Percentiles rank a stretch among this genome's conserved stretches.
phyloP scores from a whole-genome alignment of 2,329 filamentous ascomycete genomes.

The Leptodontidium sp. region DNA sequence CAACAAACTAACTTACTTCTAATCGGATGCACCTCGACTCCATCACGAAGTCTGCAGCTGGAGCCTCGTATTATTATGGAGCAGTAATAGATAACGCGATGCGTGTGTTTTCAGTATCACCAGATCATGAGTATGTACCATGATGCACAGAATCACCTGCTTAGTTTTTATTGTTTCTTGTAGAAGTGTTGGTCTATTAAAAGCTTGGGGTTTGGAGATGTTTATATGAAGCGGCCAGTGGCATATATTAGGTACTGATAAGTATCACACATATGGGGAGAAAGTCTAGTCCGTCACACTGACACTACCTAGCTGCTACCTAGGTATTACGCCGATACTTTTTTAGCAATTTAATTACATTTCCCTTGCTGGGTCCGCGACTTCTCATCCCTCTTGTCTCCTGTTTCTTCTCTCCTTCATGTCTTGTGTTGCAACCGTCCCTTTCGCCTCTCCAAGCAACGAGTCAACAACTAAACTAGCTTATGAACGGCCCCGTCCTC shows the following conservation, averaged over 20 bases:
- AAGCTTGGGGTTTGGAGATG: not conserved
- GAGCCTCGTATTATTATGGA: not conserved
- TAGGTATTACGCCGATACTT: too few species aligned
- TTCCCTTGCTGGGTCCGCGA: not conserved
- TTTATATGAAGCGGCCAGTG: constrained; percentile 12
- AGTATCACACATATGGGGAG: not conserved
- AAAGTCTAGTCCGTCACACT: too few species aligned
- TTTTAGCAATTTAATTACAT: not conserved
- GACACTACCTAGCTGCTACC: too few species aligned
- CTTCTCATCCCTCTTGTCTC: not conserved
- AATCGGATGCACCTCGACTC: too few species aligned
- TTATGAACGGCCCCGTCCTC: not conserved
- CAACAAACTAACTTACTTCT: not conserved
- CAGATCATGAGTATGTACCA: not conserved
- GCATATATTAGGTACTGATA: constrained; percentile 5
- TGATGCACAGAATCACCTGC: not conserved
- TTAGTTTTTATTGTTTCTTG: not conserved
- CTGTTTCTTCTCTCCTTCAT: too few species aligned
- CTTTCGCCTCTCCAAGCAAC: not conserved
- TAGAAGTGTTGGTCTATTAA: constrained; percentile 1
- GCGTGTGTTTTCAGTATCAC: not conserved
- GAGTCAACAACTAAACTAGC: not conserved
- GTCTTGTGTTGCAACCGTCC: not conserved
- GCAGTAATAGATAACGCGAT: not conserved
- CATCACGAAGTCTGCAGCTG: constrained; percentile 14